A percentile compares a stretch with the other conserved stretches of the same genome.
Conservation (phyloP, 371 early-diverging fungal genomes). For the Mucor racemosus region DNA sequence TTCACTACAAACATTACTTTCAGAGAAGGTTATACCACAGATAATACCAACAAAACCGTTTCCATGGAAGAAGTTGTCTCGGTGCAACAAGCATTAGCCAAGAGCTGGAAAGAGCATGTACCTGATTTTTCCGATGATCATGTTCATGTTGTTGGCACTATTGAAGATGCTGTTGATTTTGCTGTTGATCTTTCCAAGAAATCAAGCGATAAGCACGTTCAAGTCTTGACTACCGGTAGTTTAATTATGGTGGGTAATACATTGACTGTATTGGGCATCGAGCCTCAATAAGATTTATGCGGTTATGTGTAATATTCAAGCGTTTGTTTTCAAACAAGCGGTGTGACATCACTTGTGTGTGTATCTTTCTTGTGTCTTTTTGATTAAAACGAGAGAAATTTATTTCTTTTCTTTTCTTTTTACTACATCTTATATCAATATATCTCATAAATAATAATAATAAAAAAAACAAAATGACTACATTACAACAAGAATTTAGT, state of each 20-base stretch:
- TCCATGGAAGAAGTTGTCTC: slow-evolving; percentile 57
- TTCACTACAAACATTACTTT: slow-evolving; percentile 82
- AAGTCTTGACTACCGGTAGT: slow-evolving; percentile 93
- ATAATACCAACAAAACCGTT: slow-evolving; percentile 71
- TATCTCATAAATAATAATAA: background rate
- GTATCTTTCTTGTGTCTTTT: background rate
- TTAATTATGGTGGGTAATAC: slow-evolving; percentile 91
- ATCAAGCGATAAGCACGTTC: slow-evolving; percentile 30
- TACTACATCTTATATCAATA: background rate
- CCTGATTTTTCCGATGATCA: slow-evolving; percentile 36
- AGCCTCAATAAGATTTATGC: slow-evolving; percentile 37
- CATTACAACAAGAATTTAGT: slow-evolving; percentile 21
- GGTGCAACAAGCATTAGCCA: slow-evolving; percentile 57
- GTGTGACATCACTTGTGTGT: slow-evolving; percentile 17
- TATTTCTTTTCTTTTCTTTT: background rate
- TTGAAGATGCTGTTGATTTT: slow-evolving; percentile 79
- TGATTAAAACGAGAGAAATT: background rate
- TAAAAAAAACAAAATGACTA: slow-evolving; percentile 16
- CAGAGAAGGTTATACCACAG: slow-evolving; percentile 53
- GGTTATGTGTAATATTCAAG: background rate
- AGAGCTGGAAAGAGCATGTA: slow-evolving; percentile 54
- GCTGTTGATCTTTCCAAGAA: slow-evolving; percentile 47
- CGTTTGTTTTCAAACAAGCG: background rate
- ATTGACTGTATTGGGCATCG: slow-evolving; percentile 66
- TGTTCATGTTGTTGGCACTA: slow-evolving; percentile 58